Evolutionary conservation across 169 alveolate genomes (phyloP), one percentile per base, ranked within the genome.

Genomic region (Eimeria zaria): DNA sequence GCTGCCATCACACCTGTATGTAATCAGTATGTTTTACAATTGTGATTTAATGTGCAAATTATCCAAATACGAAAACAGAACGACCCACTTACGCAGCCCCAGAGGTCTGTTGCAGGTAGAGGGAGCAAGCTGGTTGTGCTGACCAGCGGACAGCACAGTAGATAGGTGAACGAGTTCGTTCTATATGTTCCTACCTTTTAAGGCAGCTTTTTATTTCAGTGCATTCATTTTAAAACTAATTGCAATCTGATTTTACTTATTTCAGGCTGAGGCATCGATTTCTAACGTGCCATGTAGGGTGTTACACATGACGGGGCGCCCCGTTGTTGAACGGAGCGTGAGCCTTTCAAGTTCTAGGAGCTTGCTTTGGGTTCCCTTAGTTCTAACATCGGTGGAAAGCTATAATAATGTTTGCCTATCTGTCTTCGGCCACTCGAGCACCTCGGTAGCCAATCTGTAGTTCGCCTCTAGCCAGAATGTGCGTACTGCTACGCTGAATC

Each of bases 11-110:
- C 48, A 39, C 81, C 81, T 1, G 0, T 39, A 3, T 71, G 81
- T 36, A 0, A 2, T 39, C 18, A 8, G 16, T 4, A 71, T 39
- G 48, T 36, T 71, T 71, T 36, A 2, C 53, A 39, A 14, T 14
- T 71, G 81, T 71, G 53, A 71, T 18, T 0, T 39, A 36, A 36
- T 71, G n/a, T 18, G 30, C 30, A 71, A 36, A 71, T 1, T 12
- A 0, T 18, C 48, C 53, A 71, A 71, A 71, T 33, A 18, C 24
- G 53, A 53, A 71, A 71, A 36, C 81, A 14, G 8, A n/a, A 36
- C 8, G 53, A 71, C 53, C 51, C 81, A 51, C 30, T 36, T 36
- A 33, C 81, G n/a, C 81, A 71, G 81, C 81, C 81, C 81, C 81
- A 71, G 46, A 30, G 9, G 53, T 39, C 6, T 14, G 48, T 30